Evolutionary conservation across 2,329 filamentous ascomycete genomes (phyloP), one percentile per base, ranked within the genome.

Genomic region (Penicillium oxalicum): DNA sequence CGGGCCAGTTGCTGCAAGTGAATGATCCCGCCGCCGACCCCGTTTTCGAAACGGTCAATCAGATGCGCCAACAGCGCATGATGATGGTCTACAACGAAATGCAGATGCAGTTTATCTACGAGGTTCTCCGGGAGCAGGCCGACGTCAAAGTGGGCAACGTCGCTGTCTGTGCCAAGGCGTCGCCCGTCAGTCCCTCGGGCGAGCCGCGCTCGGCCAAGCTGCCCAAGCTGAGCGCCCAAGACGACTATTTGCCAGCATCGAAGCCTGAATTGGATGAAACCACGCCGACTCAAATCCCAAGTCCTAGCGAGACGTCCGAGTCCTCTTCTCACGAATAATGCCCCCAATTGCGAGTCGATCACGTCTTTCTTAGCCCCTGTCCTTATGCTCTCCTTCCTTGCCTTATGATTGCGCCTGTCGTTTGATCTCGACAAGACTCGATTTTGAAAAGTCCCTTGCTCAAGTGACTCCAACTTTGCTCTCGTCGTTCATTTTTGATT

Each of bases 71-170:
- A 67, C 93, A 98, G 74, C 81, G 93, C 13, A 87, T 88, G 74
- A 88, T 85, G 70, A 98, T 98, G 93, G 93, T 98, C 4, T 93
- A 97, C 71, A 85, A 87, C 40, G 87, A 91, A 59, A 67, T 78
- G 41, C 93, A 98, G 67, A 93, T 87, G 61, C 71, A 81, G 34
- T 96, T 97, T 66, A 80, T 98, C 49, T 97, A 98, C 71, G 83
- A 90, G 61, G 88, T 94, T 1, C 69, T 96, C 61, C 80, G 82
- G 44, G 86, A 89, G 65, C 66, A 71, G 51, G 60, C 60, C 5
- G 63, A 67, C 45, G 37, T 59, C 24, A 68, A 63, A 45, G 59
- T 70, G 36, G 66, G 66, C 38, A 65, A 65, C 42, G 27, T 51
- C 2, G 44, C 50, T 5, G 27, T 35, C 11, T 42, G 34, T 24